phyloP scores from a whole-genome alignment of 345 rosid species.

The Reutealis trisperma region DNA sequence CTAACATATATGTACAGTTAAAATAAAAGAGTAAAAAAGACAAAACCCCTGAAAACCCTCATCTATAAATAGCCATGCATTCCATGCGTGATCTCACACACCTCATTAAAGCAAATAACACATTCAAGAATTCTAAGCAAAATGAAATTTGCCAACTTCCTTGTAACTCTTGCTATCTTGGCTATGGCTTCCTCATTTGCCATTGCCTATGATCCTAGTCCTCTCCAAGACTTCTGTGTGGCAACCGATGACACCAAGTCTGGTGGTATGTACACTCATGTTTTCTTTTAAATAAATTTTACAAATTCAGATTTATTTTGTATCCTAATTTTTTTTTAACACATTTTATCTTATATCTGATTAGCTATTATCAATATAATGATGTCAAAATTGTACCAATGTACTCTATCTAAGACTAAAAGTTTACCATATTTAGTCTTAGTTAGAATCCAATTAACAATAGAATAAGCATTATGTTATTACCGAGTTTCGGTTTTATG shows the following conservation, averaged over 20 bases:
- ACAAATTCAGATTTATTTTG: not conserved
- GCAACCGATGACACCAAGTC: not conserved
- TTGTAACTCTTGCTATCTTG: not conserved
- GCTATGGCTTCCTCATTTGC: slow-evolving; percentile 7
- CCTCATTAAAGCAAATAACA: not conserved
- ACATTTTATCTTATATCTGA: no score
- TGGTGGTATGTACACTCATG: not conserved
- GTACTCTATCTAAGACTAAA: no score
- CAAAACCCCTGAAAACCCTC: not conserved
- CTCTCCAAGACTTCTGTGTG: slow-evolving; percentile 18
- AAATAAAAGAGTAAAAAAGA: no score
- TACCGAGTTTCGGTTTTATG: no score
- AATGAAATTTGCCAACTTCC: not conserved
- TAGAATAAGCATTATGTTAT: no score
- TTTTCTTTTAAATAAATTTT: not conserved
- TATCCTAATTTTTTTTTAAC: not conserved
- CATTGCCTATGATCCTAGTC: slow-evolving; percentile 20
- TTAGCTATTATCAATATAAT: no score
- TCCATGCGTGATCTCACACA: not conserved
- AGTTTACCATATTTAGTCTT: no score
- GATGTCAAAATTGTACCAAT: no score
- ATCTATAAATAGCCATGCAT: slow-evolving; percentile 10
- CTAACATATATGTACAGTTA: no score
- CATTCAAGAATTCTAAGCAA: not conserved
- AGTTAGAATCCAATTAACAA: no score